Evolutionary conservation across 2,329 filamentous ascomycete species (phyloP), one percentile per base, ranked within the genome.

Genomic region (Colletotrichum sp.): DNA sequence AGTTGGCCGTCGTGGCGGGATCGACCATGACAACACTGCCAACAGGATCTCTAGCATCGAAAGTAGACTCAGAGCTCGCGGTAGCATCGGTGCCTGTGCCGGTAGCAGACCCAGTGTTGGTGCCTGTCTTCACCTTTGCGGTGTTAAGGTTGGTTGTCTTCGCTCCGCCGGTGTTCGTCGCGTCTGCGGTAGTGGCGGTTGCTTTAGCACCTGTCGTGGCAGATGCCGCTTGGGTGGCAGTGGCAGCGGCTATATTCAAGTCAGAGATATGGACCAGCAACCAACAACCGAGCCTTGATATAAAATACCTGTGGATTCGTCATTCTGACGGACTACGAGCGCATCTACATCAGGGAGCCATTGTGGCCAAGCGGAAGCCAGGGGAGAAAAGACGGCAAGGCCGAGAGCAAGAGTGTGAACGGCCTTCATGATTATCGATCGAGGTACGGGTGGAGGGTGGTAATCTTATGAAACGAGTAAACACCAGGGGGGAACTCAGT

Each of bases 281-380:
- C 15, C 18, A 13, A 30, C 18, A 55, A 24, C 13, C 18, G 16
- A 43, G 64, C 43, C 74, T 28, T 71, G 70, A 73, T 66, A 66
- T 24, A n/a, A 52, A 21, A 78, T 64, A 71, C 79, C 72, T 62
- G 78, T 65, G 34, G 70, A 78, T 78, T 78, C 81, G 60, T 84
- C 82, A 77, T 89, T 85, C 77, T 86, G 85, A 75, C 89, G 87
- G 66, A 89, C 90, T 55, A 92, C 83, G 43, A 93, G 80, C 16
- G 88, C 81, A 77, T 92, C 88, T 43, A 88, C 64, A 15, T 89
- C 86, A 21, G 90, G 90, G 48, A 92, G 83, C 87, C 89, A 91
- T 77, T 82, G 83, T 24, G 90, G 88, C 91, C 90, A 92, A 72
- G 88, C 90, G 70, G 89, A 86, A n/a, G 87, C 87, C 26, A 90